These are phyloP conservation scores for Cutaneotrichosporon daszewskae DNA, from an alignment of 1,284 basidiomycete species.

Conservation along the genomic window DNA sequence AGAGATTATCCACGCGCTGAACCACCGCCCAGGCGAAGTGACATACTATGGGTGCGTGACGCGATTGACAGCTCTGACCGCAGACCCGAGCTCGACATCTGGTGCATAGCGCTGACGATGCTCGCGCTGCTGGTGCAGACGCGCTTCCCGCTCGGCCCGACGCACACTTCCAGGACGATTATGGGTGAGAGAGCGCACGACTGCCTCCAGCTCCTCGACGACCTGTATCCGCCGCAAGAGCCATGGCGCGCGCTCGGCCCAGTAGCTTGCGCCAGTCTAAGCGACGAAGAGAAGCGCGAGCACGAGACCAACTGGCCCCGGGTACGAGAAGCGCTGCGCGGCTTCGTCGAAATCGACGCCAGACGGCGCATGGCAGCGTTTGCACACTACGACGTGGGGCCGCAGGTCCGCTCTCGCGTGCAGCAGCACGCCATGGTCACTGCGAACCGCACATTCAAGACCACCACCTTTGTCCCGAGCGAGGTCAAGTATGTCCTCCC, in stretches of 20 bases:
- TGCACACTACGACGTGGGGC: conserved; percentile 38
- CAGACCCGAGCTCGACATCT: conserved; percentile 56
- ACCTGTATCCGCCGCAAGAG: conserved; percentile 34
- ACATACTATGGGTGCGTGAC: conserved; percentile 47
- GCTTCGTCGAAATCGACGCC: conserved; percentile 51
- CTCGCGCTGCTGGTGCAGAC: conserved; percentile 51
- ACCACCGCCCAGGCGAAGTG: conserved; percentile 50
- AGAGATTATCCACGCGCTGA: conserved; percentile 53
- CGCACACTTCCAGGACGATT: conserved; percentile 49
- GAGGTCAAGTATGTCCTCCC: conserved; percentile 51
- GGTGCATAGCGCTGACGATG: conserved; percentile 55
- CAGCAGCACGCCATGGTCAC: conserved; percentile 12
- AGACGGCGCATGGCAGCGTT: conserved; percentile 50
- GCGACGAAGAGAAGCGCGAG: conserved; percentile 21
- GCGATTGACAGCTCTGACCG: conserved; percentile 15
- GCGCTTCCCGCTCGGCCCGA: conserved; percentile 53
- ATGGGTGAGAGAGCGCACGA: conserved; percentile 51
- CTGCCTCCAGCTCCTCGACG: conserved; percentile 47
- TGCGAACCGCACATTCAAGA: conserved; percentile 47
- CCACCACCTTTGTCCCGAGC: conserved; percentile 50
- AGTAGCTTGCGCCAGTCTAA: background rate
- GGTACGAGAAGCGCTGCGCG: conserved; percentile 47
- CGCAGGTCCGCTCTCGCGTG: conserved; percentile 23
- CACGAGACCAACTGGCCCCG: conserved; percentile 32
- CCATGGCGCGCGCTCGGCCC: conserved; percentile 26